Conservation (phyloP, 441 rosid species). For the Viola pubescens region DNA sequence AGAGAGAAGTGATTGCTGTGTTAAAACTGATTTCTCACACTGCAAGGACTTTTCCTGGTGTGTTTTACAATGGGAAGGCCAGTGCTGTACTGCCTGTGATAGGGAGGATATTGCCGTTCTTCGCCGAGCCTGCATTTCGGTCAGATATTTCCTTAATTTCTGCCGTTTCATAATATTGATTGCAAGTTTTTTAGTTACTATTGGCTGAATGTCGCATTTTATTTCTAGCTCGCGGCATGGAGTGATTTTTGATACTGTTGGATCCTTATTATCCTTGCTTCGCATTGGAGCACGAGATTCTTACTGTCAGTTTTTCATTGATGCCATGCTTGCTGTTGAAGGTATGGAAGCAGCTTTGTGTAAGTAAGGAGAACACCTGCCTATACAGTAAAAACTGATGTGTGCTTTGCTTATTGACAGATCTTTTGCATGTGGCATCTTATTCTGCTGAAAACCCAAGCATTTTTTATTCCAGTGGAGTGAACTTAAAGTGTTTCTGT, state of each 20-base stretch:
- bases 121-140: conserved; percentile 79
- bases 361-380: background rate
- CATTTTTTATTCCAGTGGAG: conserved; percentile 23
- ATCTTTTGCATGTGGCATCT: conserved; percentile 49
- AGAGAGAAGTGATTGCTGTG: conserved; percentile 78
- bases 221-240: conserved; percentile 62
- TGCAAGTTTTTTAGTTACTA: background rate
- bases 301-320: conserved; percentile 68
- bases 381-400: background rate
- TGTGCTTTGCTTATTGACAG: conserved; percentile 30
- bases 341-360: conserved; percentile 32
- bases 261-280: conserved; percentile 75
- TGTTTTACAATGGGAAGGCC: conserved; percentile 75
- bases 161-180: background rate
- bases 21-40: conserved; percentile 75
- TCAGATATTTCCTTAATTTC: conserved; percentile 26
- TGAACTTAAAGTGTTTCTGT: conserved; percentile 59
- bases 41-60: conserved; percentile 74
- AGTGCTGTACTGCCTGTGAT: conserved; percentile 65
- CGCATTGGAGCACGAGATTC: conserved; percentile 79
- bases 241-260: conserved; percentile 79
- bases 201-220: conserved; percentile 3
- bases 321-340: conserved; percentile 65
- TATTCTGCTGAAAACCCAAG: conserved; percentile 27
- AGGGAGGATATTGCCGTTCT: conserved; percentile 74